phyloP scores from a whole-genome alignment of 2,329 filamentous ascomycete genomes.

The Pyrenochaeta sp. region DNA sequence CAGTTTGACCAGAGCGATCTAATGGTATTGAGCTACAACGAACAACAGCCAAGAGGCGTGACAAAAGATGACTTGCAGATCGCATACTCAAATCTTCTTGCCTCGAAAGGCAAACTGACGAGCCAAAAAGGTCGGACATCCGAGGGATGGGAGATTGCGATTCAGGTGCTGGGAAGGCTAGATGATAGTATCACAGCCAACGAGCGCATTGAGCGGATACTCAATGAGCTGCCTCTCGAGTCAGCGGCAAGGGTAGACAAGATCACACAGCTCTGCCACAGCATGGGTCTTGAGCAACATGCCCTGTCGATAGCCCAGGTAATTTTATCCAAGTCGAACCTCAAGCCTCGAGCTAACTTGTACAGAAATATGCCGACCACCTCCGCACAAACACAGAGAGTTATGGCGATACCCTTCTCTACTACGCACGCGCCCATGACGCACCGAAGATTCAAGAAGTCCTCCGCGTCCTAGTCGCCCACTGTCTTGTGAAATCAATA shows the following conservation, averaged over 20 bases:
- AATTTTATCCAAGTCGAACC: slow-evolving; percentile 42
- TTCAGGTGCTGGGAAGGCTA: slow-evolving; percentile 82
- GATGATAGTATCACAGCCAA: slow-evolving; percentile 76
- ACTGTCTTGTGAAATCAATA: slow-evolving; percentile 84
- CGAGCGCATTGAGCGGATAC: slow-evolving; percentile 75
- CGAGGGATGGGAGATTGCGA: slow-evolving; percentile 89
- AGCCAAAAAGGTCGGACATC: slow-evolving; percentile 40
- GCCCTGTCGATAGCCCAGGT: slow-evolving; percentile 86
- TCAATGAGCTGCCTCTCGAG: slow-evolving; percentile 76
- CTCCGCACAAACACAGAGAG: slow-evolving; percentile 75
- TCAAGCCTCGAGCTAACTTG: slow-evolving; percentile 22
- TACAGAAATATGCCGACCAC: slow-evolving; percentile 81
- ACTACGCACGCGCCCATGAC: slow-evolving; percentile 86
- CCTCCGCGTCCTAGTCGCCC: slow-evolving; percentile 84
- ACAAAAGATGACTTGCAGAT: slow-evolving; percentile 82
- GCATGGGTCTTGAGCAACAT: slow-evolving; percentile 79
- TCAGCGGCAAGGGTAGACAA: slow-evolving; percentile 79
- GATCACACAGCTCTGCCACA: slow-evolving; percentile 79
- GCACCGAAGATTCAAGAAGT: slow-evolving; percentile 82
- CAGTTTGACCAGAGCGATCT: slow-evolving; percentile 84
- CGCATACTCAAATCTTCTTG: slow-evolving; percentile 75
- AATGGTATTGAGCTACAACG: slow-evolving; percentile 75
- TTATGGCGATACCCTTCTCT: slow-evolving; percentile 88
- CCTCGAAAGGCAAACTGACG: slow-evolving; percentile 54
- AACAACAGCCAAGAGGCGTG: slow-evolving; percentile 51